phyloP scores from a whole-genome alignment of 805 yeast genomes.

The Ogataea polymorpha region DNA sequence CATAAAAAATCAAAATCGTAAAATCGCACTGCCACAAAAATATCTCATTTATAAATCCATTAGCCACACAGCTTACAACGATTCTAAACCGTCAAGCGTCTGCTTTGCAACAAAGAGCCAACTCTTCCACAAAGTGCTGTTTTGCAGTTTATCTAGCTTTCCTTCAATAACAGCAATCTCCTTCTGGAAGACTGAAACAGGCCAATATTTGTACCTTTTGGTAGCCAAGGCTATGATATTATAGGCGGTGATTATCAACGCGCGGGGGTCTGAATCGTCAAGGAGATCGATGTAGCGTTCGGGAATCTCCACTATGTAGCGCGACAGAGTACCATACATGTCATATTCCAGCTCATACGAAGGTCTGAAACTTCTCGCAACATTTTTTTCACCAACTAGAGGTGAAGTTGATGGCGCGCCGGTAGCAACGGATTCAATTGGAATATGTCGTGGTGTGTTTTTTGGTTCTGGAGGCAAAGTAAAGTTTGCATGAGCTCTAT shows the following conservation, averaged over 20 bases:
- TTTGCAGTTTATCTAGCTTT: constrained; percentile 11
- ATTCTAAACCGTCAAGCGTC: background rate
- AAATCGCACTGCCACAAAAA: constrained; percentile 4
- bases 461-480: constrained; percentile 3
- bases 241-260: constrained; percentile 20
- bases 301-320: constrained; percentile 24
- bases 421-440: constrained; percentile 16
- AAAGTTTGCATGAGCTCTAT: constrained; percentile 19
- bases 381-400: constrained; percentile 3
- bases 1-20: background rate
- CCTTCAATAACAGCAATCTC: constrained; percentile 16
- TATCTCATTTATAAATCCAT: background rate
- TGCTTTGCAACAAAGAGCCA: constrained; percentile 22
- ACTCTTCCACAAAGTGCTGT: constrained; percentile 15
- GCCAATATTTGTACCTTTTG: constrained; percentile 19
- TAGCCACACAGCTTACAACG: background rate
- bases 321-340: constrained; percentile 23
- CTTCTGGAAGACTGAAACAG: constrained; percentile 12
- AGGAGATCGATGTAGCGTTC: constrained; percentile 15
- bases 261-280: constrained; percentile 23
- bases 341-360: constrained; percentile 16
- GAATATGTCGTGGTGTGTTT: constrained; percentile 13
- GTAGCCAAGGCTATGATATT: constrained; percentile 17
- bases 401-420: background rate
- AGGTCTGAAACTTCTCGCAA: background rate